Base-by-base conservation (phyloP, 163 green algal species). In the Chlorella variabilis region DNA sequence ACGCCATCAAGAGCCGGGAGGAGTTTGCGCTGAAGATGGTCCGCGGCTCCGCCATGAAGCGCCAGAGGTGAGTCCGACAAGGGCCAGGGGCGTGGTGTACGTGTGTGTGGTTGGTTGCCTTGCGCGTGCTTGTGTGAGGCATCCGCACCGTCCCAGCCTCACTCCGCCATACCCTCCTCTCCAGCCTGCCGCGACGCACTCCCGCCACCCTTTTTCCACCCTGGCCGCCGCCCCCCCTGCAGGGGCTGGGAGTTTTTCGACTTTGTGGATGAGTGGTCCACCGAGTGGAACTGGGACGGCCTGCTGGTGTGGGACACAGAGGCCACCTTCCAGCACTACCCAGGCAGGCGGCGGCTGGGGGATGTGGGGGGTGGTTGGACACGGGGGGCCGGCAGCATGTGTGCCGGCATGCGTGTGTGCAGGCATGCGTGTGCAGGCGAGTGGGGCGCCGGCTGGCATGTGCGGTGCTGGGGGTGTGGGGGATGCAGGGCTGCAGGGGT, bases 1-100 rank as follows among this genome's bases (percentile, higher is more conserved):
- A 92, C 67, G 87, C 86, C 27, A 87, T 78, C 36, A 90, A 89
- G 75, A 87, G 76, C 31, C 34, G 45, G 62, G 73, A 86, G 0
- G 83, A 91, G 66, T 91, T 89, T 68, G 23, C 75, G 21, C 38
- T 71, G 3, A 92, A 92, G 61, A 91, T 91, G 67, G 23, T 29
- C 1, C 81, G 87, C 7, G 89, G 85, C 20, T 76, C 38, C 25
- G 85, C 80, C 34, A 89, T 89, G 85, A 70, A 75, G 63, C 69
- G 85, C 6, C 80, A 89, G 42, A 29, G 78, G 74, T 80, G 39
- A 51, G 73, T n/a, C n/a, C n/a, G n/a, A n/a, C n/a, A n/a, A n/a
- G n/a, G n/a, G n/a, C 13, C 31, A 2, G 59, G 5, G n/a, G 29
- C 29, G 68, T 41, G 65, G 41, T 75, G 38, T 75, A 23, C 21